phyloP scores from a whole-genome alignment of 129 eudicot species.

The Saussurea involucrata region DNA sequence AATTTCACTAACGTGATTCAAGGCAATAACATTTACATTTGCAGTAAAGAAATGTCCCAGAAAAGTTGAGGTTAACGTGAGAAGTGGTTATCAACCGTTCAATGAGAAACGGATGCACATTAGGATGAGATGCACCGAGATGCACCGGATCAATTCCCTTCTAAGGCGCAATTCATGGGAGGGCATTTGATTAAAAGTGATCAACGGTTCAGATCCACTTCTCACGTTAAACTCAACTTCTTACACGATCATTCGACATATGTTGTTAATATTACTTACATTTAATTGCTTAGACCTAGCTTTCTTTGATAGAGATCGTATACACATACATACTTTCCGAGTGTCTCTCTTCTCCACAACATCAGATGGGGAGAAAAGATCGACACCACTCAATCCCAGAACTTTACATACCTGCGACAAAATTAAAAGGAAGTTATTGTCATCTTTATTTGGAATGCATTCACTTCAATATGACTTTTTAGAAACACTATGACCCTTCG shows the following conservation, averaged over 20 bases:
- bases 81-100: too few relatives aligned
- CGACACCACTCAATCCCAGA: slow-evolving; percentile 69
- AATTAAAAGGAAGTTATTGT: not conserved
- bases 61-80: too few relatives aligned
- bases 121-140: too few relatives aligned
- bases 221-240: too few relatives aligned
- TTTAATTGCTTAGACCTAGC: slow-evolving; percentile 57
- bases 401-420: slow-evolving; percentile 60
- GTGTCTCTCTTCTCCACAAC: slow-evolving; percentile 67
- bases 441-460: not conserved
- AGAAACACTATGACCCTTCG: not conserved
- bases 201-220: too few relatives aligned
- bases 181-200: too few relatives aligned
- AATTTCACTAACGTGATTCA: not conserved
- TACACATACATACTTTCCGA: slow-evolving; percentile 71
- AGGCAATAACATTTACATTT: not conserved
- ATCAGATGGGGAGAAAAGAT: slow-evolving; percentile 81
- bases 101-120: too few relatives aligned
- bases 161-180: too few relatives aligned
- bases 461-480: not conserved
- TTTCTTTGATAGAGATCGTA: slow-evolving; percentile 65
- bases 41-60: not conserved
- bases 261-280: slow-evolving; percentile 41
- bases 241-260: too few relatives aligned
- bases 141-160: too few relatives aligned